phyloP scores from a whole-genome alignment of 768 basidiomycete species.

The Lyophyllum atratum region DNA sequence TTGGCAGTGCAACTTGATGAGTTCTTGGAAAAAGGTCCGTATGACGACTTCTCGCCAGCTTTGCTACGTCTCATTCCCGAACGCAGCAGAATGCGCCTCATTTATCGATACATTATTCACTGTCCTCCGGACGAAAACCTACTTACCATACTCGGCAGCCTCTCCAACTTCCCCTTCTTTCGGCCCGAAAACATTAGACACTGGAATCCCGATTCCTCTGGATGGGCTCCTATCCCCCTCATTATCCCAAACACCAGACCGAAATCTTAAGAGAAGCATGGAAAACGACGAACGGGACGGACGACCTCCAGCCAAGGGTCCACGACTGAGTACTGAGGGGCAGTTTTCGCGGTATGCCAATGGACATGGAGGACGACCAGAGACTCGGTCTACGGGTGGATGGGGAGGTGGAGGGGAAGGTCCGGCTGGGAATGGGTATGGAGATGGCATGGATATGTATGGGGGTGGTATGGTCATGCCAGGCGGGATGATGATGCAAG shows the following conservation, averaged over 20 bases:
- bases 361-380: constrained; percentile 34
- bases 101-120: constrained; percentile 90
- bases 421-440: constrained; percentile 34
- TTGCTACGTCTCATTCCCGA: constrained; percentile 10
- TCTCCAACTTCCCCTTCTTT: constrained; percentile 42
- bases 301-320: constrained; percentile 67
- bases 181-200: constrained; percentile 47
- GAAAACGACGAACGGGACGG: constrained; percentile 64
- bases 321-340: constrained; percentile 64
- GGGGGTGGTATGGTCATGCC: constrained; percentile 29
- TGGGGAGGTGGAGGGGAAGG: constrained; percentile 43
- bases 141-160: constrained; percentile 65
- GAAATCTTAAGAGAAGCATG: constrained; percentile 65
- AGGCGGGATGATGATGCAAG: constrained; percentile 31
- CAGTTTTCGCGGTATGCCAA: constrained; percentile 65
- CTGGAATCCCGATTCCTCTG: constrained; percentile 80
- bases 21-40: constrained; percentile 87
- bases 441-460: constrained; percentile 33
- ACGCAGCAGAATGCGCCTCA: constrained; percentile 54
- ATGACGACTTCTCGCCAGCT: constrained; percentile 10
- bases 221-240: constrained; percentile 58
- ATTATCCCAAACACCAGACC: constrained; percentile 45
- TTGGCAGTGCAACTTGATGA: constrained; percentile 79
- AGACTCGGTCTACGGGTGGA: constrained; percentile 37
- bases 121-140: constrained; percentile 83